Conservation (phyloP, 805 yeast genomes). For the Yamadazyma ubonensis region DNA sequence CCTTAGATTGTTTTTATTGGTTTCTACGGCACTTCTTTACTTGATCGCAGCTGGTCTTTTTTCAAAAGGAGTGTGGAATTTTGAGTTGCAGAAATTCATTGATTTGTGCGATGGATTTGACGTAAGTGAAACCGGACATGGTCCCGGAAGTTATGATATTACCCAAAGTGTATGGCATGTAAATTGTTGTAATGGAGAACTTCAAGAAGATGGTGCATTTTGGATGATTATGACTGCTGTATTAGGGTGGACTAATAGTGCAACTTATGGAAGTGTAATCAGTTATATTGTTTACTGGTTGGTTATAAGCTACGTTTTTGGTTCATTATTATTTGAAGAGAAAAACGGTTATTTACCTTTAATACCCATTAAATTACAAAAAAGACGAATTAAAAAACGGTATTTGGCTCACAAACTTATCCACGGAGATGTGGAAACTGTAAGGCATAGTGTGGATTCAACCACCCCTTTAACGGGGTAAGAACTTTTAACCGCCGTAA, state of each 20-base stretch:
- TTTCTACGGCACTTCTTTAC: slow-evolving; percentile 77
- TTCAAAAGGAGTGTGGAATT: slow-evolving; percentile 87
- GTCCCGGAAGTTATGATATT: slow-evolving; percentile 91
- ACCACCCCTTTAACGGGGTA: slow-evolving; percentile 12
- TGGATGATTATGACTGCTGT: slow-evolving; percentile 91
- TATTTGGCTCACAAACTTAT: slow-evolving; percentile 2
- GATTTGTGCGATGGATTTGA: slow-evolving; percentile 77
- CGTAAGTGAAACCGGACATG: slow-evolving; percentile 83
- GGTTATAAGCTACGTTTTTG: slow-evolving; percentile 45
- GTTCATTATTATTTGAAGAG: slow-evolving; percentile 48
- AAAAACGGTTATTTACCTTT: slow-evolving; percentile 57
- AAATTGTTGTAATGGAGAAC: slow-evolving; percentile 83
- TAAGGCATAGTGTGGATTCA: slow-evolving; percentile 15
- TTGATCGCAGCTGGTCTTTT: slow-evolving; percentile 84
- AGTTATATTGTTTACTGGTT: slow-evolving; percentile 76
- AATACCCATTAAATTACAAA: slow-evolving; percentile 62
- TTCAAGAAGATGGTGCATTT: slow-evolving; percentile 68
- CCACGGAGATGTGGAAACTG: neutral
- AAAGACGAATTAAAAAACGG: slow-evolving; percentile 48
- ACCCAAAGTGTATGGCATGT: slow-evolving; percentile 86
- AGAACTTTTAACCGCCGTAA: neutral
- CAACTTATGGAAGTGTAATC: slow-evolving; percentile 82
- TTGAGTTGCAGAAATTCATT: slow-evolving; percentile 77
- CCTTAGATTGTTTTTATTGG: slow-evolving; percentile 68
- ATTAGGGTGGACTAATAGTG: slow-evolving; percentile 92